Percentiles rank a stretch among this genome's conserved stretches.
Conservation (phyloP, 2,329 filamentous ascomycete species). For the Colletotrichum sp. region DNA sequence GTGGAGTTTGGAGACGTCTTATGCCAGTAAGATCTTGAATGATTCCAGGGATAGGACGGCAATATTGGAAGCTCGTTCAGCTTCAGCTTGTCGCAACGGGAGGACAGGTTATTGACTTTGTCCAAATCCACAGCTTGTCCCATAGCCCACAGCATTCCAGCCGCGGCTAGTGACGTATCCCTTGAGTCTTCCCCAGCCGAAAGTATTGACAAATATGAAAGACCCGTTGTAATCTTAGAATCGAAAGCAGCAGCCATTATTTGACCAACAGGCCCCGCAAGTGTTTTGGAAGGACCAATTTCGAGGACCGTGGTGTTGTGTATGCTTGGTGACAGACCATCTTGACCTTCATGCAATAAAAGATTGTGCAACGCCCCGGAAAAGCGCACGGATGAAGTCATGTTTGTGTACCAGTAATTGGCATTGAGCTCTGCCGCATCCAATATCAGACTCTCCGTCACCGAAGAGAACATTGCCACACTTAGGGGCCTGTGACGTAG, state of each 20-base stretch:
- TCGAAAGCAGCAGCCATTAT: neutral
- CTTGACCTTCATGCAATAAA: neutral
- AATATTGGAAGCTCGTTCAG: constrained; percentile 5
- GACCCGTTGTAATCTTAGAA: neutral
- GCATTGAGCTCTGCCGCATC: neutral
- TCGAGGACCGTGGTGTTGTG: constrained; percentile 25
- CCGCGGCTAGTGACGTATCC: neutral
- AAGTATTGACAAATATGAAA: neutral
- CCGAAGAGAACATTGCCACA: constrained; percentile 32
- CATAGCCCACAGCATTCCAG: neutral
- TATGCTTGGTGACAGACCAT: neutral
- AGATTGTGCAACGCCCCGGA: constrained; percentile 39
- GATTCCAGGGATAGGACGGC: constrained; percentile 16
- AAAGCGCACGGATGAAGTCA: constrained; percentile 4
- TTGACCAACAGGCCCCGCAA: constrained; percentile 32
- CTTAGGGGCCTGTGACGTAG: neutral
- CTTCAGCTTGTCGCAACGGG: neutral
- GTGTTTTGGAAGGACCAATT: constrained; percentile 31
- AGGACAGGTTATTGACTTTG: neutral
- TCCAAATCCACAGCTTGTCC: neutral
- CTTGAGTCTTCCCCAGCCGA: neutral
- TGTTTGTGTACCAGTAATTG: constrained; percentile 7
- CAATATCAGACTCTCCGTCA: neutral
- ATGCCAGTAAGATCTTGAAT: constrained; percentile 1
- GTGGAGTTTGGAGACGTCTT: neutral